Conservation (phyloP, 805 yeast species). For the Jamesozyma gamospora region DNA sequence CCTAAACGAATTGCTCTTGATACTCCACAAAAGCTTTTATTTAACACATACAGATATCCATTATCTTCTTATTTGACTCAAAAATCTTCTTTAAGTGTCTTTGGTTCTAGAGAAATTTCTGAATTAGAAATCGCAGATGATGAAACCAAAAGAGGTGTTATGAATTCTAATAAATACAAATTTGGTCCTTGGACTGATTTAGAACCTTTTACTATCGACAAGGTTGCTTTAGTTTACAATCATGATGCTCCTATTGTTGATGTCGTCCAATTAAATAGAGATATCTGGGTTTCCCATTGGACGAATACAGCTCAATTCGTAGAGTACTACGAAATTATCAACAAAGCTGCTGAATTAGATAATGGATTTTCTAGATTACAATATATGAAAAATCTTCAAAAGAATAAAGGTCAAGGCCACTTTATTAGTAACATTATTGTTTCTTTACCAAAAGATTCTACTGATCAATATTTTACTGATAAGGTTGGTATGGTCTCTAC, state of each 20-base stretch:
- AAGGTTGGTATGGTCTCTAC: constrained; percentile 91
- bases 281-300: constrained; percentile 86
- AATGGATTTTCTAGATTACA: constrained; percentile 74
- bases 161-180: constrained; percentile 12
- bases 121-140: constrained; percentile 16
- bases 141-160: constrained; percentile 30
- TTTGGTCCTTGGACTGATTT: constrained; percentile 47
- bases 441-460: constrained; percentile 39
- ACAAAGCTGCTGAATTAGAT: constrained; percentile 60
- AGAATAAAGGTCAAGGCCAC: constrained; percentile 22
- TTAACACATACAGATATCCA: constrained; percentile 46
- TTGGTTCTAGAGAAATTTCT: constrained; percentile 19
- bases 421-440: constrained; percentile 55
- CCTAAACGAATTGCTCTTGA: constrained; percentile 55
- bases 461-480: constrained; percentile 76
- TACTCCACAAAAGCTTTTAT: constrained; percentile 50
- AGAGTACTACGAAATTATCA: constrained; percentile 74
- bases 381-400: constrained; percentile 37
- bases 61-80: constrained; percentile 54
- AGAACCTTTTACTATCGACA: constrained; percentile 35
- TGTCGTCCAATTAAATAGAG: constrained; percentile 54
- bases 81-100: constrained; percentile 37
- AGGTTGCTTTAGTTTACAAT: constrained; percentile 47
- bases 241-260: constrained; percentile 57
- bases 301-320: constrained; percentile 62